A percentile compares a stretch with the other conserved stretches of the same genome.
These are phyloP conservation scores for Colletotrichum falcatum DNA, from an alignment of 2,329 filamentous ascomycete genomes.

Conservation along the genomic window DNA sequence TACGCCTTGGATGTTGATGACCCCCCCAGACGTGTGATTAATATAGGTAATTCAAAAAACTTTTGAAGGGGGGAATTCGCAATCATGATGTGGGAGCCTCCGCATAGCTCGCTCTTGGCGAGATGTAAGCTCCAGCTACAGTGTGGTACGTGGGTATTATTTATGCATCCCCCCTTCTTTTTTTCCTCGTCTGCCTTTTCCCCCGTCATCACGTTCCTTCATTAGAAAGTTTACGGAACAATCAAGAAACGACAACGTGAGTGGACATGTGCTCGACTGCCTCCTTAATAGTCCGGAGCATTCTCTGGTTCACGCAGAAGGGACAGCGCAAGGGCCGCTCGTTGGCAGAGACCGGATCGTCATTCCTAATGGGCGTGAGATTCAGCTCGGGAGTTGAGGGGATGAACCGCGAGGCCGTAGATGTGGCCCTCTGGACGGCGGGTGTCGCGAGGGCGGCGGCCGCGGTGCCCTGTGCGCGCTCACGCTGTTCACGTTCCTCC, in stretches of 20 bases:
- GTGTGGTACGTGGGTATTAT: slow-evolving; percentile 22
- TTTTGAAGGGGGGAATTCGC: not conserved
- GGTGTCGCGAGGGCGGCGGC: slow-evolving; percentile 46
- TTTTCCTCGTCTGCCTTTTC: not conserved
- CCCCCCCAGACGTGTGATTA: not conserved
- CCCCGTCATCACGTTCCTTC: not conserved
- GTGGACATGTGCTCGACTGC: slow-evolving; percentile 73
- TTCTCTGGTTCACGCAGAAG: slow-evolving; percentile 71
- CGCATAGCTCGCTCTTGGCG: not conserved
- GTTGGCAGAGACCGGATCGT: slow-evolving; percentile 57
- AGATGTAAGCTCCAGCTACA: not conserved
- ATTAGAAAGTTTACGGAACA: not conserved
- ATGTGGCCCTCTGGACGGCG: slow-evolving; percentile 41
- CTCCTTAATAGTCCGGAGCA: slow-evolving; percentile 71
- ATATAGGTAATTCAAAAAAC: not conserved
- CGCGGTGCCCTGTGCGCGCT: slow-evolving; percentile 45
- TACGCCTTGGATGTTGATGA: not conserved
- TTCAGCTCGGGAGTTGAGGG: slow-evolving; percentile 57
- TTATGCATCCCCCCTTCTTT: not conserved
- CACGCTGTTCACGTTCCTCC: slow-evolving; percentile 63
- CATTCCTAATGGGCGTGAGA: slow-evolving; percentile 66
- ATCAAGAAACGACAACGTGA: slow-evolving; percentile 66
- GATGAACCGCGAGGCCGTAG: slow-evolving; percentile 38
- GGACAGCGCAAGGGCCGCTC: slow-evolving; percentile 68
- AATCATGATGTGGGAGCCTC: not conserved